phyloP scores from a whole-genome alignment of 2,329 filamentous ascomycete species.

The Aspergillus texensis region DNA sequence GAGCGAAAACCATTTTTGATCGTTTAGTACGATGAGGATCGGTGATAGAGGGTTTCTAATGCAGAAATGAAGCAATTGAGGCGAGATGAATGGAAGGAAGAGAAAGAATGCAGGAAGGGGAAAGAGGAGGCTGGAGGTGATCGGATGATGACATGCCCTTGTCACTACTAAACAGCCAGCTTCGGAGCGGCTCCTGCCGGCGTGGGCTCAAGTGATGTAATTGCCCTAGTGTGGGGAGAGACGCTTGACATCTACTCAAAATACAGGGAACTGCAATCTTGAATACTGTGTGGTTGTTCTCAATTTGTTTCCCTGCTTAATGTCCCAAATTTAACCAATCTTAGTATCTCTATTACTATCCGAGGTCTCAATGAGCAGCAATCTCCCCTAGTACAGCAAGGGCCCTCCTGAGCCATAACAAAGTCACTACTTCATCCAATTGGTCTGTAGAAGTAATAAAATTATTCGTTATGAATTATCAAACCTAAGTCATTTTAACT shows the following conservation, averaged over 20 bases:
- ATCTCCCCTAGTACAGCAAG: not conserved
- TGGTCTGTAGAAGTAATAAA: not conserved
- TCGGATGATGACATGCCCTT: constrained; percentile 11
- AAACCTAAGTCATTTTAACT: no score
- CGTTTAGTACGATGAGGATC: not conserved
- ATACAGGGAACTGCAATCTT: not conserved
- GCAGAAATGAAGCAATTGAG: not conserved
- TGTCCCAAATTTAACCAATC: not conserved
- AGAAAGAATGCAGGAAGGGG: not conserved
- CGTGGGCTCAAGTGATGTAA: constrained; percentile 10
- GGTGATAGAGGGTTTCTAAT: not conserved
- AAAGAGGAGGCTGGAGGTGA: not conserved
- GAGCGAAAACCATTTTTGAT: constrained; percentile 37
- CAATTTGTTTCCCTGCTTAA: not conserved
- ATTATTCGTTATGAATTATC: not conserved
- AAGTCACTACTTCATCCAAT: not conserved
- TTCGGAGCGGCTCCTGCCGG: constrained; percentile 19
- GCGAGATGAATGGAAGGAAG: not conserved
- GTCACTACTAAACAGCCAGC: constrained; percentile 1
- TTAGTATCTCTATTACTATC: not conserved
- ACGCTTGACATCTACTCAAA: not conserved
- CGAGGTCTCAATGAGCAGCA: not conserved
- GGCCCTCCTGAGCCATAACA: not conserved
- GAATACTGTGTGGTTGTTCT: not conserved
- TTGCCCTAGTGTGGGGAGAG: not conserved